Evolutionary conservation across 306 rosid genomes (phyloP), one percentile per base, ranked within the genome.

Genomic region (Casuarina equisetifolia): DNA sequence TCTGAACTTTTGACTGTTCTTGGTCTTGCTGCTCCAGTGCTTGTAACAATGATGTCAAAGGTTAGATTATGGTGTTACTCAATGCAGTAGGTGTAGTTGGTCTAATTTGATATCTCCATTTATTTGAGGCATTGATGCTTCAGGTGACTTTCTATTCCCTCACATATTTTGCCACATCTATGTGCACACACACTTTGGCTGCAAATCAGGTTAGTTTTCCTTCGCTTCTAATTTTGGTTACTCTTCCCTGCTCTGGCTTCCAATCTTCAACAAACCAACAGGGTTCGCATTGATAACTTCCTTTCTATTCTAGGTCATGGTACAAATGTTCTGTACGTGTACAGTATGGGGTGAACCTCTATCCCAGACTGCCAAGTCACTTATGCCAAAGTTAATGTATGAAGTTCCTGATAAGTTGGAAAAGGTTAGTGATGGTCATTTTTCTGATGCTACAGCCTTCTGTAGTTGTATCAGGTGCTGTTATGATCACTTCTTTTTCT

Each of bases 271-370:
- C 46, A 69, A 73, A 77, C 58, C 32, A 81, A 78, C 36, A 25
- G 72, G 64, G 48, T 16, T 53, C 73, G 57, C 78, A 77, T 25
- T 79, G 81, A 73, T 81, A 55, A 78, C 42, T 62, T 66, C 51
- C 70, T 79, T 36, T 74, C 75, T 85, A 16, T 79, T 73, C 69
- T 81, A 94, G 98, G 98, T 92, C 88, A 88, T 94, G 97, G 63
- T 94, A 77, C 98, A 94, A 90, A 85, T 89, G 9, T 90, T 86
- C 80, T 69, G 76, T 83, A 88, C 82, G 84, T 90, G 96, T 86
- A 87, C 97, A 1, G 97, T 94, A 52, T 94, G 94, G 97, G 98
- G 98, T 57, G 97, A 94, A 78, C 98, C 98, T 82, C 94, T 94
- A 63, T 92, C 97, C 64, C 98, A 94, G 88, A 90, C 98, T 68